Evolutionary conservation across 179 eudicot genomes (phyloP).

Genomic region (Beta lomatogona): DNA sequence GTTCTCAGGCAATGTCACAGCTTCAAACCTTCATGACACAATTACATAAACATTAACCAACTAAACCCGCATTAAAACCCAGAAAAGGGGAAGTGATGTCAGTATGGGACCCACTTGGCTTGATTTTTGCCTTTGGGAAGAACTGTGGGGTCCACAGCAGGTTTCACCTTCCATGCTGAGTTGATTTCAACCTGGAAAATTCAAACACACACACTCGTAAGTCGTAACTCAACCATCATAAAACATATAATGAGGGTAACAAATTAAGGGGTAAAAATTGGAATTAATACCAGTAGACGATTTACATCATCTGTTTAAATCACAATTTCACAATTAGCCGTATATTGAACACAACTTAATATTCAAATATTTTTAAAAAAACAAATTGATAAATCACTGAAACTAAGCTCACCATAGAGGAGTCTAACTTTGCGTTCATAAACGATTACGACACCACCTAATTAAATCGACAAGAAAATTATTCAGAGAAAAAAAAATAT

Average conservation of each 20-base stretch:
- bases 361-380: background rate
- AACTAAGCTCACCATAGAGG: conserved; percentile 55
- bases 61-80: background rate
- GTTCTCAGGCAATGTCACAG: conserved; percentile 75
- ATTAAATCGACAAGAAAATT: background rate
- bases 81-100: background rate
- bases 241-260: background rate
- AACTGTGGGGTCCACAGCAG: conserved; percentile 66
- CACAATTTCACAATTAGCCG: conserved; percentile 12
- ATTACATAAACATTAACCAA: conserved; percentile 1
- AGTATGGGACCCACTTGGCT: conserved; percentile 63
- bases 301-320: conserved; percentile 73
- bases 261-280: background rate
- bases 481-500: background rate
- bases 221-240: background rate
- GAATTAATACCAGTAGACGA: conserved; percentile 71
- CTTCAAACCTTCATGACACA: conserved; percentile 57
- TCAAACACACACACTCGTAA: too few species aligned
- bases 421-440: conserved; percentile 88
- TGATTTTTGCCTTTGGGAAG: conserved; percentile 82
- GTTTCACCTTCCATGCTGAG: conserved; percentile 90
- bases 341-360: background rate
- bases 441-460: conserved; percentile 94
- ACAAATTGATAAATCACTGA: background rate
- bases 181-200: conserved; percentile 69